These are phyloP conservation scores for Yamadazyma taylorii DNA, from an alignment of 1,139 yeast species.

Conservation along the genomic window DNA sequence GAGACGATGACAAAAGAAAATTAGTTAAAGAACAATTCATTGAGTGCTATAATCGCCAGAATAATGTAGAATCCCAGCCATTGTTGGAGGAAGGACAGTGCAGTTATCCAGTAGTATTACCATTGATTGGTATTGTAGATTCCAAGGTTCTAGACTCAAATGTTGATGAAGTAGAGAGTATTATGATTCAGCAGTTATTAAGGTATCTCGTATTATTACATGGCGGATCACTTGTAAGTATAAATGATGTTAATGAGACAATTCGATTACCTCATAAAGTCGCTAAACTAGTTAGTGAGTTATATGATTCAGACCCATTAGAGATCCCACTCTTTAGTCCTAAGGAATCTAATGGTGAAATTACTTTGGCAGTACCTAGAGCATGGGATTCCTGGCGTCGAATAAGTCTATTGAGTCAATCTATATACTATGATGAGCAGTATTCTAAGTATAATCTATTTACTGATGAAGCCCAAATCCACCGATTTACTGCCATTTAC, in stretches of 20 bases:
- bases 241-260: background rate
- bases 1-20: background rate
- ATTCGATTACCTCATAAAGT: background rate
- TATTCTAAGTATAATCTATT: conserved; percentile 6
- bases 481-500: conserved; percentile 2
- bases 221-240: conserved; percentile 32
- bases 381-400: conserved; percentile 55
- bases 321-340: background rate
- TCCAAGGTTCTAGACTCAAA: conserved; percentile 17
- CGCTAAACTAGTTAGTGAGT: background rate
- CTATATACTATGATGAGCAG: conserved; percentile 17
- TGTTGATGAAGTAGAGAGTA: conserved; percentile 21
- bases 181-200: conserved; percentile 49
- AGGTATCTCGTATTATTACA: conserved; percentile 50
- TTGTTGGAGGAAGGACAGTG: background rate
- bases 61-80: background rate
- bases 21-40: background rate
- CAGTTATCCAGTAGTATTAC: conserved; percentile 3
- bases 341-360: background rate
- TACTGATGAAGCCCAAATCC: conserved; percentile 1
- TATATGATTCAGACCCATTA: background rate
- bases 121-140: conserved; percentile 20
- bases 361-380: conserved; percentile 42
- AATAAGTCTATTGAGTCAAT: conserved; percentile 44
- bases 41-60: conserved; percentile 1